Conservation (phyloP, 345 rosid species). For the Reutealis trisperma region DNA sequence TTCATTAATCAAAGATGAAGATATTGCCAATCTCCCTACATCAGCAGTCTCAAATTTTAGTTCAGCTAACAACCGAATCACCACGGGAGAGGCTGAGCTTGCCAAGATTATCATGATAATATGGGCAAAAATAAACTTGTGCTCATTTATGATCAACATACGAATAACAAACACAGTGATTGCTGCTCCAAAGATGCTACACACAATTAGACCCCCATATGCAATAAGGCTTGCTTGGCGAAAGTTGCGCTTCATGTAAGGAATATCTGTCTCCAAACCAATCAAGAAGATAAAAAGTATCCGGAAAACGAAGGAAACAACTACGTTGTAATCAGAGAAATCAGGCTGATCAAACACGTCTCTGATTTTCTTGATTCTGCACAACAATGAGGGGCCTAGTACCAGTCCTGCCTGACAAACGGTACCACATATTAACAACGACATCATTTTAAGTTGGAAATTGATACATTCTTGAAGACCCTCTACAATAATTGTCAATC, state of each 20-base stretch:
- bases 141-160: not conserved
- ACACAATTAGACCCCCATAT: not conserved
- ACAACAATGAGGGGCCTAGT: conserved; percentile 6
- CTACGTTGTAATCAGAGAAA: not conserved
- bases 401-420: conserved; percentile 14
- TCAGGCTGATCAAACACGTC: conserved; percentile 8
- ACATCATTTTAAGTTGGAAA: not conserved
- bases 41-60: conserved; percentile 67
- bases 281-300: conserved; percentile 10
- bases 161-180: conserved; percentile 2
- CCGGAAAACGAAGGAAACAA: conserved; percentile 4
- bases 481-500: no score
- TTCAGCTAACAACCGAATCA: conserved; percentile 58
- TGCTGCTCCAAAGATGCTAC: conserved; percentile 3
- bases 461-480: not conserved
- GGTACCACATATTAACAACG: not conserved
- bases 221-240: conserved; percentile 7
- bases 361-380: not conserved
- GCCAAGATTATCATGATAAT: conserved; percentile 33
- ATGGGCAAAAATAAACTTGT: not conserved
- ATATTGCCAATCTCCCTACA: conserved; percentile 63
- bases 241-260: conserved; percentile 5
- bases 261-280: conserved; percentile 15
- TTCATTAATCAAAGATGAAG: conserved; percentile 59
- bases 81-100: conserved; percentile 74